Evolutionary conservation across 1,284 basidiomycete species (phyloP).

Genomic region (Trichosporon asahii): DNA sequence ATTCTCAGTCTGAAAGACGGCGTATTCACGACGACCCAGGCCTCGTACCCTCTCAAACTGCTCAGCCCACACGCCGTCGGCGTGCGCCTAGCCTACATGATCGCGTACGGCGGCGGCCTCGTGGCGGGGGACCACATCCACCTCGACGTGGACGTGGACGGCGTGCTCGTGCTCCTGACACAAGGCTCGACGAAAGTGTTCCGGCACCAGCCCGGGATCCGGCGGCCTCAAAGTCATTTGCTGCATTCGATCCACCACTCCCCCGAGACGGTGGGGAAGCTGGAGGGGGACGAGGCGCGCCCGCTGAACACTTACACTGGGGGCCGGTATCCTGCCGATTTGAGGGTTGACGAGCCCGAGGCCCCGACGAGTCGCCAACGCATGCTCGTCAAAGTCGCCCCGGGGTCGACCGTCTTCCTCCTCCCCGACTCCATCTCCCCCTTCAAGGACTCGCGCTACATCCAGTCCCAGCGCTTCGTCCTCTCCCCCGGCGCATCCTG

Average conservation of each 20-base stretch:
- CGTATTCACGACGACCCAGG: conserved; percentile 70
- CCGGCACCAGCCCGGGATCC: conserved; percentile 62
- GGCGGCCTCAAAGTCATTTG: conserved; percentile 20
- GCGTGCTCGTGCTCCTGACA: conserved; percentile 40
- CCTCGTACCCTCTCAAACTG: conserved; percentile 86
- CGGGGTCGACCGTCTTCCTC: conserved; percentile 63
- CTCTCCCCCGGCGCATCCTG: conserved; percentile 56
- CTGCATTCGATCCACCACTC: not conserved
- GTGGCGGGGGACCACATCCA: conserved; percentile 79
- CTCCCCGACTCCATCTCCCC: conserved; percentile 92
- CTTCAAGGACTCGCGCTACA: conserved; percentile 76
- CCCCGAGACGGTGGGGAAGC: not conserved
- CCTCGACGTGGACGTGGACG: conserved; percentile 61
- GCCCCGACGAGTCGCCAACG: conserved; percentile 41
- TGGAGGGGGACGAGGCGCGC: not conserved
- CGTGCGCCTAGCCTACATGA: conserved; percentile 70
- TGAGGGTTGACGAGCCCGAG: not conserved
- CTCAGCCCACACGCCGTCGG: conserved; percentile 61
- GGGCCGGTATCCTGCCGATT: not conserved
- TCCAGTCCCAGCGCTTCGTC: conserved; percentile 70
- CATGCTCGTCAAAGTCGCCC: conserved; percentile 59
- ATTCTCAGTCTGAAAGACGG: conserved; percentile 41
- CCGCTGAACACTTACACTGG: not conserved
- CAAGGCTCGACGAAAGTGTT: conserved; percentile 94
- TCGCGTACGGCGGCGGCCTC: conserved; percentile 90